Evolutionary conservation across 1,284 basidiomycete species (phyloP).

Genomic region (Cerioporus squamosus): DNA sequence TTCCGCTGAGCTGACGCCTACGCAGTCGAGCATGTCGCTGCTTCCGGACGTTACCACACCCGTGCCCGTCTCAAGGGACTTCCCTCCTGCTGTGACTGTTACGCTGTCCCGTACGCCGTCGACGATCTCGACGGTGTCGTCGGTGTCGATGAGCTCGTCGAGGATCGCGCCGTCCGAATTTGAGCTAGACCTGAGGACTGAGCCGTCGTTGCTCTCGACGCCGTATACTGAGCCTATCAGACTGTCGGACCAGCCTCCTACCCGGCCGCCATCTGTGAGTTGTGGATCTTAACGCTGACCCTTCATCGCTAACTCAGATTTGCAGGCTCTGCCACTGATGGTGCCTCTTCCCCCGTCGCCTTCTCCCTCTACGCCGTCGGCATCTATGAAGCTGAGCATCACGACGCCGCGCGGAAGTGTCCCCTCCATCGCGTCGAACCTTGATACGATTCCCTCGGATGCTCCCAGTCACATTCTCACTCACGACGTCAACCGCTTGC

Average conservation of each 20-base stretch:
- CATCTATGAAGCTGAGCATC: constrained; percentile 60
- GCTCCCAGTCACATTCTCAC: constrained; percentile 50
- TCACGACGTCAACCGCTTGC: constrained; percentile 68
- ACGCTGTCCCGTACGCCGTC: constrained; percentile 42
- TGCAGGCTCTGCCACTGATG: constrained; percentile 35
- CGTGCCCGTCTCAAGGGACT: constrained; percentile 27
- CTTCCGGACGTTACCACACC: constrained; percentile 35
- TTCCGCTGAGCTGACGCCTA: constrained; percentile 36
- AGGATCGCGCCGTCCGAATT: constrained; percentile 40
- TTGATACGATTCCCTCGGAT: constrained; percentile 55
- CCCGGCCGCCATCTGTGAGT: constrained; percentile 42
- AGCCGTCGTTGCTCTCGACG: constrained; percentile 58
- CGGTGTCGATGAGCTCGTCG: constrained; percentile 43
- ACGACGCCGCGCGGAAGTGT: constrained; percentile 64
- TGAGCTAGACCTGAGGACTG: constrained; percentile 47
- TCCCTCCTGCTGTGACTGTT: constrained; percentile 24
- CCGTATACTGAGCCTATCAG: constrained; percentile 11
- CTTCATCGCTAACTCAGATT: constrained; percentile 14
- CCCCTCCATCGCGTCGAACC: constrained; percentile 58
- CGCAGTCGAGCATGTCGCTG: constrained; percentile 31
- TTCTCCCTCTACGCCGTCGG: constrained; percentile 38
- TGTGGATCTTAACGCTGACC: constrained; percentile 2
- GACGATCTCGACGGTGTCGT: constrained; percentile 44
- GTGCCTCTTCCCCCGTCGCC: constrained; percentile 45
- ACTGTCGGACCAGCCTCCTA: constrained; percentile 11